phyloP scores from a whole-genome alignment of 192 early-diverging fungal species.

The Backusella australiensis region DNA sequence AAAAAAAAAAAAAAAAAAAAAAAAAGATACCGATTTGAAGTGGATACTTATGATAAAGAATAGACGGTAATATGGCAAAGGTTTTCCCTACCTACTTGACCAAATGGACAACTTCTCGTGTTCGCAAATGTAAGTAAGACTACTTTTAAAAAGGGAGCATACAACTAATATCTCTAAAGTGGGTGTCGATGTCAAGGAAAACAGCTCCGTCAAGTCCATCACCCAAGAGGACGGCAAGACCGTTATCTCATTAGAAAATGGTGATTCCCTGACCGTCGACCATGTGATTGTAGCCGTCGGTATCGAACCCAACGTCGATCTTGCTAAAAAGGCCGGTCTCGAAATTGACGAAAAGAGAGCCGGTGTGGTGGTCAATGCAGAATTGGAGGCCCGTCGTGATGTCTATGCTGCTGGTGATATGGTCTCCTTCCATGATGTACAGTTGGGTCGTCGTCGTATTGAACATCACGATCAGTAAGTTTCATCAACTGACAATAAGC shows the following conservation, averaged over 20 bases:
- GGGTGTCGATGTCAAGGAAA: constrained; percentile 50
- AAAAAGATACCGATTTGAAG: too few relatives aligned
- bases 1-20: background rate
- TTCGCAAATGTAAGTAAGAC: constrained; percentile 29
- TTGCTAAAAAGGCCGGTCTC: constrained; percentile 57
- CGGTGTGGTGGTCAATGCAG: constrained; percentile 64
- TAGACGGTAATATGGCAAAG: constrained; percentile 54
- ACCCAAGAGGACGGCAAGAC: constrained; percentile 34
- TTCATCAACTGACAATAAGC: too few relatives aligned
- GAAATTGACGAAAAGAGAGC: constrained; percentile 57
- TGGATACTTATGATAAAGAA: too few relatives aligned
- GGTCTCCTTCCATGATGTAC: constrained; percentile 61
- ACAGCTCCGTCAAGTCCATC: constrained; percentile 29
- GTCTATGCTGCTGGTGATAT: constrained; percentile 68
- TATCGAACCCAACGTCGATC: constrained; percentile 55
- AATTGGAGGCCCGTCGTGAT: constrained; percentile 59
- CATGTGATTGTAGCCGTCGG: constrained; percentile 63
- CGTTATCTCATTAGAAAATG: constrained; percentile 40
- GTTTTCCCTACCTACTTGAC: constrained; percentile 63
- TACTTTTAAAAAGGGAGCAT: background rate
- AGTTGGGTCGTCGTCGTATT: constrained; percentile 60
- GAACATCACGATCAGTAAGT: constrained; percentile 63
- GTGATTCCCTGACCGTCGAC: constrained; percentile 45
- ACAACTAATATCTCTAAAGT: background rate
- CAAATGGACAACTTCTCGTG: constrained; percentile 56